Base-by-base conservation (phyloP, 2,329 filamentous ascomycete species). In the Alternaria sp. region DNA sequence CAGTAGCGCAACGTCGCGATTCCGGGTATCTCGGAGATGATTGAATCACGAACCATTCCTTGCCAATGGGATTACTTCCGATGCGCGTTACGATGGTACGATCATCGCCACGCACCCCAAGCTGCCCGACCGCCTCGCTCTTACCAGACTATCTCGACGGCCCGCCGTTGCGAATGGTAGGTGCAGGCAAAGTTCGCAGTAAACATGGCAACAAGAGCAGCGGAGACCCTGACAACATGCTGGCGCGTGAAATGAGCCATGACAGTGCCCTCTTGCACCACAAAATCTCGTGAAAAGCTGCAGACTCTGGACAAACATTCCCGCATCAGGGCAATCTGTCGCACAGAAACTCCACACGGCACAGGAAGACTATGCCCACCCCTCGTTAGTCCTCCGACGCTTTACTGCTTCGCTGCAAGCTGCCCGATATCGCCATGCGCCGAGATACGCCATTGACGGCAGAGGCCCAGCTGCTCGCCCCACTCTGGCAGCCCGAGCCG, bases 341-440 rank as follows among this genome's bases (percentile, higher is more conserved):
- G 43, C 60, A 48, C 56, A 36, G 49, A 58, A 28, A 44, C 60
- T 55, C 32, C 49, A 63, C 50, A 53, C 34, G 25, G 48, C 50
- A 46, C 46, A 58, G 43, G 25, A 54, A 53, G 55, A 57, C 45
- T 58, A 61, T 61, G 48, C 53, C 54, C 51, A 52, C 57, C 54
- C 36, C 44, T 64, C 62, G 54, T 43, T 65, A 59, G 55, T n/a
- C 22, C 30, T 40, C 54, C 27, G 40, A 41, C 53, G 34, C 57
- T 28, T 60, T 54, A 54, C 57, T 65, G 48, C 46, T 52, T 62
- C 34, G 43, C 54, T 54, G 32, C 57, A 66, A 68, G 67, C 52
- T 44, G 46, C 50, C 60, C 60, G 59, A 60, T 62, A 60, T 53
- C 53, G 59, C 54, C 65, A 68, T 66, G 61, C 54, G 30, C 45